Evolutionary conservation across 1,284 basidiomycete genomes (phyloP).

Genomic region (Termitomyces sp.): DNA sequence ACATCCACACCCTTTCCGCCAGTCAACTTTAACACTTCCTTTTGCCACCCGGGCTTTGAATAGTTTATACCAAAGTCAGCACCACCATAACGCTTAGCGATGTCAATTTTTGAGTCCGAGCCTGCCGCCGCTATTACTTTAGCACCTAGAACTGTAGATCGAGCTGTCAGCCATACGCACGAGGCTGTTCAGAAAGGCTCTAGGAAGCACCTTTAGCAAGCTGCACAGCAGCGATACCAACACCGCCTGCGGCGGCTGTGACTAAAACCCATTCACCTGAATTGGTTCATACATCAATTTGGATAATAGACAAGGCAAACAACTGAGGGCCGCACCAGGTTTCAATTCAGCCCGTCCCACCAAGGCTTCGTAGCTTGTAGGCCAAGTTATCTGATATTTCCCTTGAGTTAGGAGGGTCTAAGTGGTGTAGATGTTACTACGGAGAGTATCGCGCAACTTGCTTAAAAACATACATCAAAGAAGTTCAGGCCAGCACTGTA

Average conservation of each 20-base stretch:
- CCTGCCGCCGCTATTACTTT: conserved; percentile 79
- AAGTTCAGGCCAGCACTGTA: conserved; percentile 76
- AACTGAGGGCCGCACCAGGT: conserved; percentile 44
- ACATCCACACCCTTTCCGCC: conserved; percentile 82
- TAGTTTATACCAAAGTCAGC: conserved; percentile 73
- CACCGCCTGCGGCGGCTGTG: conserved; percentile 87
- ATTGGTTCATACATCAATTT: conserved; percentile 13
- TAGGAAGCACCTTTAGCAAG: conserved; percentile 68
- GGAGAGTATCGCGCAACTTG: conserved; percentile 56
- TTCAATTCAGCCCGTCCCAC: conserved; percentile 80
- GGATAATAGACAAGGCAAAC: neutral
- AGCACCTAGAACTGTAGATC: conserved; percentile 57
- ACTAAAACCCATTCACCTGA: conserved; percentile 86
- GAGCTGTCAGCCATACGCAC: neutral
- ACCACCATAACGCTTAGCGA: conserved; percentile 63
- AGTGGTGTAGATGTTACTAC: neutral
- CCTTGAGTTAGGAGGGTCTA: conserved; percentile 84
- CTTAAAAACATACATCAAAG: conserved; percentile 65
- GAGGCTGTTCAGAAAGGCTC: neutral
- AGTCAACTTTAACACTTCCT: conserved; percentile 71
- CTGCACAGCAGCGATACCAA: conserved; percentile 88
- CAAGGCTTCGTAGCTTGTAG: conserved; percentile 85
- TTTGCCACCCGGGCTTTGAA: conserved; percentile 65
- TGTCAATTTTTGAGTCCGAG: conserved; percentile 62
- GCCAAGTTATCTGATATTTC: conserved; percentile 92